Base-by-base conservation (phyloP, 129 eudicot genomes). In the Flaveria brownii region DNA sequence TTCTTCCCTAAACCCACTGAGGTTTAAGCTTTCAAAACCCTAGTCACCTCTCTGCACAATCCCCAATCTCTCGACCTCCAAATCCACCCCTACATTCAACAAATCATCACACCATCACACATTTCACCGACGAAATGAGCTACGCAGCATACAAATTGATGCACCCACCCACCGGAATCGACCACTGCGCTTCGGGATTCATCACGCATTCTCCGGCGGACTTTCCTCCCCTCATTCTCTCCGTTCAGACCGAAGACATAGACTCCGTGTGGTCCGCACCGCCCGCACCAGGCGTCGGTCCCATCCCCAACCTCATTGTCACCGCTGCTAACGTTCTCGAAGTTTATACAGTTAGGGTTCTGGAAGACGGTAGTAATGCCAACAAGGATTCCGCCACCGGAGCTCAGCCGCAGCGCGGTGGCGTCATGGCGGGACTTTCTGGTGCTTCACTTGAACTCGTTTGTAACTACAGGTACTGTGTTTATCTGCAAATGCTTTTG, bases 161-260 rank as follows among this genome's bases (percentile, higher is more conserved):
- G 97, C 98, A 94, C 66, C 86, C 84, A 51, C 88, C 98, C 14
- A 94, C 97, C 79, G 98, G 96, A 73, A 86, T 94, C 78, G 96
- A 91, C 82, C 87, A 86, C 72, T 94, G 97, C 67, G 96, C 92
- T 12, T 77, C 98, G 1, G 99, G 99, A 51, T 94, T 82, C 85
- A 80, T 94, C 81, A 89, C 99, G n/a, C 96, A 91, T 49, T 89
- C 90, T 36, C 80, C 83, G 52, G 82, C 88, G 12, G 89, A 87
- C 80, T 82, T 66, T 30, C 54, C 91, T 30, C 79, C 96, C 11
- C 84, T 72, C 70, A 73, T 85, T 26, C 80, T 87, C 6, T 77
- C 83, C 2, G 77, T 88, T 50, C 85, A 76, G 71, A 46, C 93
- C 16, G 88, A 85, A 46, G 96, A 88, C 57, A 62, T 90, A 71